Base-by-base conservation (phyloP, 1,284 basidiomycete genomes). In the Cryptococcus sp. region DNA sequence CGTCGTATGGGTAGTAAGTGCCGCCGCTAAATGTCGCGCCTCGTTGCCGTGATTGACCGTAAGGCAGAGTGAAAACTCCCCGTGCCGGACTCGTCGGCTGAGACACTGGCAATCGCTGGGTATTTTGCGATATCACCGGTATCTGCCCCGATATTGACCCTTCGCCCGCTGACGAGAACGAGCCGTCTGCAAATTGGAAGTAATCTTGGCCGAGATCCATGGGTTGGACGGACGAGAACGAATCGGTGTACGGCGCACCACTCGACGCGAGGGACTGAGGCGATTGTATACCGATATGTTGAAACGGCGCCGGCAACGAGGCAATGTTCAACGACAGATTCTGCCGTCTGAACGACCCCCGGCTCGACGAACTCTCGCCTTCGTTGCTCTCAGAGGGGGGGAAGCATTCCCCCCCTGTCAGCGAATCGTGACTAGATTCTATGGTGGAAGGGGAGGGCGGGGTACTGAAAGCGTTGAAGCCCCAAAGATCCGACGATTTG, bases 381-480 rank as follows among this genome's bases (percentile, higher is more conserved):
- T 64, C 68, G 46, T 61, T 62, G 10, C 47, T 63, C 22, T 63
- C 64, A 47, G 70, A 67, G 41, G 67, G 73, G 66, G 71, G 72
- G 61, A 69, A 67, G 54, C 63, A 67, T 13, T 75, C 73, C 63
- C 74, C 73, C 68, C 74, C 76, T 42, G 64, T 54, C 60, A 70
- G 72, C 48, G 69, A 72, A 52, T 76, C 72, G 40, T 59, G 62
- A 7, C 66, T 70, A 13, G 73, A 71, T 7, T 61, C 73, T 69
- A 77, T 72, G 48, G 72, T 77, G 68, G 73, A 71, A 51, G 75
- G 73, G 22, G 73, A 75, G n/a, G 75, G 69, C 11, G 75, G 75
- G 5, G 73, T 68, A 57, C 57, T 62, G 49, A 64, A 61, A 20
- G 50, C 64, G 60, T 56, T 50, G 47, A 52, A 50, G 22, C 55